Base-by-base conservation (phyloP, 257 asterid species). In the Lycium ferocissimum region DNA sequence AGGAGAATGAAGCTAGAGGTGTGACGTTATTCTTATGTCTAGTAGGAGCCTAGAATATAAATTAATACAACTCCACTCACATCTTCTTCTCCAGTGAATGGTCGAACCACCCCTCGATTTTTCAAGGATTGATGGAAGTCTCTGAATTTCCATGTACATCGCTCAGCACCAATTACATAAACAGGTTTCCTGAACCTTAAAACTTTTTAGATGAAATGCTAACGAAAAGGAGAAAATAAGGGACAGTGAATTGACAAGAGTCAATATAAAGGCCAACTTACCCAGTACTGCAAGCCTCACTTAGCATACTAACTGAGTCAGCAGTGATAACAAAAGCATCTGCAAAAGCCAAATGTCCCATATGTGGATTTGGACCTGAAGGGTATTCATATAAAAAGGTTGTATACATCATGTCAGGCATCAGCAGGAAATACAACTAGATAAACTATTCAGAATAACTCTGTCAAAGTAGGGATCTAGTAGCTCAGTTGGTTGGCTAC, bases 201-300 rank as follows among this genome's bases (percentile, higher is more conserved):
- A 85, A 87, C 38, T 75, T 80, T 85, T 87, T 45, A 85, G 87
- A 86, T 15, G 54, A 65, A 87, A 85, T 85, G 79, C 73, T 49
- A 20, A 72, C 53, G 17, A 6, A 67, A 78, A 66, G 37, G 69
- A 66, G 51, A 13, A 84, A 22, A 10, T 38, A 62, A 53, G 17
- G 79, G 79, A n/a, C 33, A 54, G 47, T 40, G 75, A 65, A 65
- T 47, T 45, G 61, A 47, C 15, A 66, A 47, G 14, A 72, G 5
- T 57, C 73, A 56, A 53, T 11, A 59, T 18, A 35, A 2, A 12
- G 67, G 79, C 56, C 22, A 56, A 84, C 89, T 73, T 94, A 95
- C 99, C 99, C 98, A 2, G 98, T 95, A 87, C 96, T 94, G 93
- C 99, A 95, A 84, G 98, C 98, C 91, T 95, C 99, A 76, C 99